Base-by-base conservation (phyloP, 495 filamentous ascomycete species). In the Neurospora intermedia region DNA sequence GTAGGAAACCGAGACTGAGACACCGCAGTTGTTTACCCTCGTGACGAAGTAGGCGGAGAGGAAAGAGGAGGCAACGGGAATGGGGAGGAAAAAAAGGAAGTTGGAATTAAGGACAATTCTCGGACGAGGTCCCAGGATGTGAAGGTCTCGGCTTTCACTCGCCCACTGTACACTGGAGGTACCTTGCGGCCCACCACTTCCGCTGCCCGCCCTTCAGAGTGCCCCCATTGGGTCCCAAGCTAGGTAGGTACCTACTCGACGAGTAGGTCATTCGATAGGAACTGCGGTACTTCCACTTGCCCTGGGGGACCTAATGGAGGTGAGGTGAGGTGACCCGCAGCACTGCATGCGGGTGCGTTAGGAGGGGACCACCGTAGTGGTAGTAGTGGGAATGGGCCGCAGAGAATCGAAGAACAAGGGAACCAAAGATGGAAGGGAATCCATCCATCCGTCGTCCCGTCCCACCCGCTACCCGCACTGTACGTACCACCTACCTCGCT, bases 31-130 rank as follows among this genome's bases (percentile, higher is more conserved):
- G 15, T 66, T 48, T 48, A 43, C 70, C 70, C 43, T 74, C 66
- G 39, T 43, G 43, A 46, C 27, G 9, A 42, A 27, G n/a, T 13
- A 39, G 31, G 42, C 31, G 13, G 69, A 41, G 54, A 23, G 15
- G 70, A 70, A 72, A 41, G 27, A 73, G 39, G 69, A 31, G 20
- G 72, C 66, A 73, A 73, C 69, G 71, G 70, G 72, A 75, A 77
- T 35, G 76, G 72, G 70, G 74, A 42, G 70, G 74, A 42, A 46
- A 74, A 73, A 75, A 76, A 72, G 74, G 78, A 73, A 71, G 73
- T 73, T 76, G 70, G 74, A 75, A 38, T 42, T 69, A 73, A 72
- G 72, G 69, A 78, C 35, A 27, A 31, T 66, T 66, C 54, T 66
- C 54, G 54, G 54, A 66, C 54, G 27, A 62, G 23, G 54, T 62